Evolutionary conservation across 257 asterid species (phyloP).

Genomic region (Plantago ovata): DNA sequence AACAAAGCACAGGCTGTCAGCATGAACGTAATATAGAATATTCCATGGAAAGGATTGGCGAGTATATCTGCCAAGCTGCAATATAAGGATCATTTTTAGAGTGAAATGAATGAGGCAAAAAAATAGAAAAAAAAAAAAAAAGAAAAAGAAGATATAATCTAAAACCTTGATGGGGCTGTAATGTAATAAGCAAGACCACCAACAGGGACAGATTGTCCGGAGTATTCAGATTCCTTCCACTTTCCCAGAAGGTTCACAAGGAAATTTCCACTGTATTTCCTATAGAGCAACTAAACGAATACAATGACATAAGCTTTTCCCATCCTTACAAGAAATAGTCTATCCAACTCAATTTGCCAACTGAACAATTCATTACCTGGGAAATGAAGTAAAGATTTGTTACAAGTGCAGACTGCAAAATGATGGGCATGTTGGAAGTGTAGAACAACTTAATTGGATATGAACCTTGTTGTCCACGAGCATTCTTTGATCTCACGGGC

Average conservation of each 20-base stretch:
- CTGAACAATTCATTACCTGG: slow-evolving; percentile 21
- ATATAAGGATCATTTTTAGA: slow-evolving; percentile 1
- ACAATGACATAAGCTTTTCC: slow-evolving; percentile 7
- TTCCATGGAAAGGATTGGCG: slow-evolving; percentile 87
- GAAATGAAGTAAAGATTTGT: slow-evolving; percentile 35
- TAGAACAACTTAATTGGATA: slow-evolving; percentile 37
- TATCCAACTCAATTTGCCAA: neutral
- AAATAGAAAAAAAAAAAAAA: neutral
- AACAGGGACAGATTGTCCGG: slow-evolving; percentile 34
- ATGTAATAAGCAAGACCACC: slow-evolving; percentile 37
- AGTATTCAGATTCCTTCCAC: slow-evolving; percentile 39
- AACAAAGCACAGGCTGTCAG: slow-evolving; percentile 85
- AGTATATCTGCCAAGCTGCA: slow-evolving; percentile 67
- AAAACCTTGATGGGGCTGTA: slow-evolving; percentile 35
- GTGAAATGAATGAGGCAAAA: slow-evolving; percentile 8
- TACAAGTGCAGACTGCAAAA: slow-evolving; percentile 35
- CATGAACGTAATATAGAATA: slow-evolving; percentile 78
- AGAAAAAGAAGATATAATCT: slow-evolving; percentile 3
- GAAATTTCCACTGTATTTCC: slow-evolving; percentile 29
- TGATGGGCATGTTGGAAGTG: slow-evolving; percentile 40
- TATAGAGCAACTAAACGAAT: slow-evolving; percentile 25
- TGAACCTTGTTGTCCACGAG: slow-evolving; percentile 42
- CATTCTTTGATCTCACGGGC: slow-evolving; percentile 38
- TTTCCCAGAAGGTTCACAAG: slow-evolving; percentile 33
- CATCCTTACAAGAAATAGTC: neutral